Evolutionary conservation across 2,329 filamentous ascomycete genomes (phyloP).

Genomic region (Colletotrichum lini): DNA sequence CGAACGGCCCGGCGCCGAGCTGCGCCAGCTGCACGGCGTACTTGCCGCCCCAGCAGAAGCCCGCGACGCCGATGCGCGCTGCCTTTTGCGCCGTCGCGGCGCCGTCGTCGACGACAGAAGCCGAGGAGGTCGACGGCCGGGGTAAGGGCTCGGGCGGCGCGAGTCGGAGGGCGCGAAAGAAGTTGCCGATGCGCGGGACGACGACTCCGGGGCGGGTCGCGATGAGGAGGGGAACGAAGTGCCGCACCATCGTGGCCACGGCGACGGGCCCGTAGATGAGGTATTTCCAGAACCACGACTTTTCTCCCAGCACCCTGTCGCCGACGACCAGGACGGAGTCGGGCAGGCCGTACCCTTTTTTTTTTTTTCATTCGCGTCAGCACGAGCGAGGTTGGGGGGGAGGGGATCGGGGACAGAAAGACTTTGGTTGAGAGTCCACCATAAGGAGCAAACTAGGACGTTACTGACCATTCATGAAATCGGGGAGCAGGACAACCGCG

Average conservation of each 20-base stretch:
- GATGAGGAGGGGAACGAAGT: slow-evolving; percentile 52
- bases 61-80: slow-evolving; percentile 64
- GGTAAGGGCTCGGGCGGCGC: slow-evolving; percentile 42
- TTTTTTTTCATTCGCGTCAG: neutral
- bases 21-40: slow-evolving; percentile 62
- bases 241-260: slow-evolving; percentile 14
- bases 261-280: slow-evolving; percentile 49
- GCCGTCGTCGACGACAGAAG: slow-evolving; percentile 4
- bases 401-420: too few species aligned
- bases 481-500: slow-evolving; percentile 68
- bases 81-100: neutral
- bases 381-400: too few species aligned
- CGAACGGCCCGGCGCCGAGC: slow-evolving; percentile 42
- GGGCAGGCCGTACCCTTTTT: slow-evolving; percentile 50
- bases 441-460: neutral
- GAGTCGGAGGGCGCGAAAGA: slow-evolving; percentile 55
- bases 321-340: slow-evolving; percentile 50
- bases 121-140: slow-evolving; percentile 1
- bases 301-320: slow-evolving; percentile 43
- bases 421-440: neutral
- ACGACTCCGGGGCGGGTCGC: slow-evolving; percentile 50
- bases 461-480: slow-evolving; percentile 64
- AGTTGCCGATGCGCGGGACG: slow-evolving; percentile 53
- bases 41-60: slow-evolving; percentile 76
- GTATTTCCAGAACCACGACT: slow-evolving; percentile 33